Evolutionary conservation across 257 asterid species (phyloP), one percentile per base, ranked within the genome.

Genomic region (Jasminum sambac): DNA sequence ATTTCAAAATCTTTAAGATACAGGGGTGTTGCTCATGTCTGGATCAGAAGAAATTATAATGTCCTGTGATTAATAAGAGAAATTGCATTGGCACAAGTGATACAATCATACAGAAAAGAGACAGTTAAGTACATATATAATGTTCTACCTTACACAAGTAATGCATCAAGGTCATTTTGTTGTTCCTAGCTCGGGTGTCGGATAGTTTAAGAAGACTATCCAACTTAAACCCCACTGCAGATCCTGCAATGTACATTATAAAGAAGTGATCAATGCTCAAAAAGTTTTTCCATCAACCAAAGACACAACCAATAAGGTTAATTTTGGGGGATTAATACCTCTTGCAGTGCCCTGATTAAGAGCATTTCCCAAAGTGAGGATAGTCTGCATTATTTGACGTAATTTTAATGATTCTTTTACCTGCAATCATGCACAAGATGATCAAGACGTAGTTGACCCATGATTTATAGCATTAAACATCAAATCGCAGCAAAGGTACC

Each of bases 151-250:
- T 94, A 70, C 96, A 94, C 7, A 94, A 90, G 84, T 94, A 94
- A 79, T 94, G 96, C 98, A 94, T 94, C 79, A 94, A 80, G 77
- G 97, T 94, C 97, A 90, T 94, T 81, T 87, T 94, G 85, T 87
- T 94, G 88, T 94, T 94, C 81, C 86, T 90, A 64, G 98, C 98
- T 74, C 98, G 97, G 72, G 98, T 94, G 80, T 94, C 98, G 46
- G 98, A 94, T 72, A 94, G 93, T 81, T 94, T 94, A 75, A 94
- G 96, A 80, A 94, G 96, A 74, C 98, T 94, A 77, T 94, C 98
- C 88, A 94, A 81, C 85, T 94, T 94, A 79, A 94, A 94, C 76
- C 98, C 98, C 43, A 94, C 91, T 66, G 98, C 98, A 77, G 98
- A 89, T 76, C 97, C 98, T 90, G 87, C 67, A 68, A 75, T 37